phyloP scores from a whole-genome alignment of 805 yeast species.

The Saccharomycopsis sp. region DNA sequence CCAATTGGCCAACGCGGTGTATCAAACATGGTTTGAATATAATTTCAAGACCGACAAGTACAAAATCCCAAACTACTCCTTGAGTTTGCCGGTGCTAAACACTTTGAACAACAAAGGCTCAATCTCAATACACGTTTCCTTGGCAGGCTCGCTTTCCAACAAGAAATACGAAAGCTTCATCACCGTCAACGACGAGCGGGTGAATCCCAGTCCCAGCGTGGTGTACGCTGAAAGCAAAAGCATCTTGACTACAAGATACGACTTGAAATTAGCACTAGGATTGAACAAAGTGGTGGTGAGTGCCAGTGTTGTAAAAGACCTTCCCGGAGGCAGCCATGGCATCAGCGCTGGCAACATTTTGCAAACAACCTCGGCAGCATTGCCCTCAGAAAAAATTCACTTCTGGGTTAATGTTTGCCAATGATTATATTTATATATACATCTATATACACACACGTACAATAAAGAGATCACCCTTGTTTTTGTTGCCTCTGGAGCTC shows the following conservation, averaged over 20 bases:
- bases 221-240: conserved; percentile 29
- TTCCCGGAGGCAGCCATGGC: conserved; percentile 28
- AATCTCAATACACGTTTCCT: conserved; percentile 34
- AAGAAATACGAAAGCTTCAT: conserved; percentile 32
- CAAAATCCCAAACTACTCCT: conserved; percentile 32
- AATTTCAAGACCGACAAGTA: conserved; percentile 30
- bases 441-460: no score
- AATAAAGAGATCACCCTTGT: no score
- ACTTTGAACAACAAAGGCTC: conserved; percentile 32
- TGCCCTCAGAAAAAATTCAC: conserved; percentile 28
- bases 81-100: conserved; percentile 35
- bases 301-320: conserved; percentile 11
- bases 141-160: conserved; percentile 34
- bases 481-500: conserved; percentile 36
- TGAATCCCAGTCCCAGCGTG: conserved; percentile 36
- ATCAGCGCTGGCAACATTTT: conserved; percentile 26
- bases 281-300: conserved; percentile 31
- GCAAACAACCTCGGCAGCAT: conserved; percentile 22
- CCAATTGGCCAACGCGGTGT: conserved; percentile 21
- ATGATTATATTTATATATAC: conserved; percentile 1
- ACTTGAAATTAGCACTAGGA: conserved; percentile 38
- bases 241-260: conserved; percentile 31
- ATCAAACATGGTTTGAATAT: conserved; percentile 31
- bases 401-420: conserved; percentile 33
- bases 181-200: conserved; percentile 36